Evolutionary conservation across 2,329 filamentous ascomycete species (phyloP), one percentile per base, ranked within the genome.

Genomic region (Colletotrichum orchidophilum): DNA sequence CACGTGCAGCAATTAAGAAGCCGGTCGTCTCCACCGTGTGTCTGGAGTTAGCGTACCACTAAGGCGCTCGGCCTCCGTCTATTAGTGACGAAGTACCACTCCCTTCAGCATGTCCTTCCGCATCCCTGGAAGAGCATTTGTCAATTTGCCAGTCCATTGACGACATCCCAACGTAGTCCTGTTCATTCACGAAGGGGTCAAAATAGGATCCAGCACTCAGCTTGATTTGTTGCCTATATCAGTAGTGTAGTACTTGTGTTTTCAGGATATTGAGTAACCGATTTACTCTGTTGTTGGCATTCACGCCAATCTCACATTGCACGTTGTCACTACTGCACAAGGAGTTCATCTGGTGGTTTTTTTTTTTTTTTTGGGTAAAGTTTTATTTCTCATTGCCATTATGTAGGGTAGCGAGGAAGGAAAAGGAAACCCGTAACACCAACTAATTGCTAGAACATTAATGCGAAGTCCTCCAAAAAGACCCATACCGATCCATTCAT

Each of bases 1-100:
- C 82, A 83, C 79, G 79, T 83, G 81, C 1, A 1, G 21, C 35
- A 55, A 58, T 71, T 50, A 50, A 71, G 33, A 49, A 9, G 55
- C 35, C 9, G 26, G 24, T 8, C 4, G 1, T 29, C 33, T 64
- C 69, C 69, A 26, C 64, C 26, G 46, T 53, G 24, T 68, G 69
- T 64, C 69, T 71, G 27, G 49, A 52, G 26, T 50, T 60, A 70
- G 54, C 61, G 63, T 54, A 26, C 15, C 33, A 31, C 33, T 24
- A 49, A 29, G 13, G 15, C 18, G 21, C 12, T 39, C n/a, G 33
- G 46, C 29, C 27, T 49, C 18, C 49, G 35, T 24, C 4, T 39
- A n/a, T n/a, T n/a, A n/a, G 21, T 15, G 33, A 59, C 15, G 15
- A 27, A 5, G 1, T 6, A 24, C 13, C 26, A n/a, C 54, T 53